Evolutionary conservation across 345 rosid genomes (phyloP).

Genomic region (Melaleuca alternifolia): DNA sequence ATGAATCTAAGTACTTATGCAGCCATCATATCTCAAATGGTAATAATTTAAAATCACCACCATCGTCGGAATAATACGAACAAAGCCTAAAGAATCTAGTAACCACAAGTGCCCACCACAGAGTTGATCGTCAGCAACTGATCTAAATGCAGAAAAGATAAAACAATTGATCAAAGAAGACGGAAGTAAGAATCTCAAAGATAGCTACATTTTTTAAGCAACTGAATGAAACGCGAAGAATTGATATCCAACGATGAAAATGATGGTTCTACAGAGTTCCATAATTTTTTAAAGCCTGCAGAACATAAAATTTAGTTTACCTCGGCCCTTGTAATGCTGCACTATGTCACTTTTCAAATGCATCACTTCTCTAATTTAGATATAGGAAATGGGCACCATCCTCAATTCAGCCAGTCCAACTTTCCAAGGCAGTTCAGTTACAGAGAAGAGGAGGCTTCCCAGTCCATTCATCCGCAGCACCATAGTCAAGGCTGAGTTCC

Average conservation of each 20-base stretch:
- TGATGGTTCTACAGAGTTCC: background rate
- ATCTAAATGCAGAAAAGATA: background rate
- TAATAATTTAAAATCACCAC: background rate
- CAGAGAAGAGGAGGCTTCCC: slow-evolving; percentile 56
- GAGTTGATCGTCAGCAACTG: background rate
- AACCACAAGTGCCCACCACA: background rate
- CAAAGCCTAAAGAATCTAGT: background rate
- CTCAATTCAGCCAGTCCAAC: background rate
- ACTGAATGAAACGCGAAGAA: background rate
- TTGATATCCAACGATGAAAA: background rate
- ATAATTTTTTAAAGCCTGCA: background rate
- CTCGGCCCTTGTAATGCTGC: background rate
- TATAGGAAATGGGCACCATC: background rate
- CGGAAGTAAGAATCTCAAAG: background rate
- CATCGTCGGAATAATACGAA: background rate
- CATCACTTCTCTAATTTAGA: background rate
- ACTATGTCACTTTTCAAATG: background rate
- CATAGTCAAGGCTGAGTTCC: slow-evolving; percentile 94
- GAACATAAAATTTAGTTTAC: background rate
- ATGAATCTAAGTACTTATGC: background rate
- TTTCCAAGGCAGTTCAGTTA: background rate
- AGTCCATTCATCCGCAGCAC: slow-evolving; percentile 51
- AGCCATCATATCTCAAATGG: background rate
- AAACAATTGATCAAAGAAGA: background rate
- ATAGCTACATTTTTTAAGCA: background rate